Conservation (phyloP, 768 basidiomycete species). For the Candolleomyces eurysporus region DNA sequence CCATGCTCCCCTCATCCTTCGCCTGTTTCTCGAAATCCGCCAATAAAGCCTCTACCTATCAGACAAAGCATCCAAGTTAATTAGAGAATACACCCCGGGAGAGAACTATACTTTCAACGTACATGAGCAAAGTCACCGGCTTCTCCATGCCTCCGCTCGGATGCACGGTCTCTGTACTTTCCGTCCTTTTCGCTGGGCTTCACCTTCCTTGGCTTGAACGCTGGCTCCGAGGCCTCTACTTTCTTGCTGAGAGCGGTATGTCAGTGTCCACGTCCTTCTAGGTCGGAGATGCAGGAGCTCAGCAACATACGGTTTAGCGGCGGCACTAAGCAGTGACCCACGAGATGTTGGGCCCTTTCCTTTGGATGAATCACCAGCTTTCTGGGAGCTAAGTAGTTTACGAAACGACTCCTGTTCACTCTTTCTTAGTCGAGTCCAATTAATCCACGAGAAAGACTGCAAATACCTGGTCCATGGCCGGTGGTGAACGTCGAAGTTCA, state of each 20-base stretch:
- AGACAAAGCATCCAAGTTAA: neutral
- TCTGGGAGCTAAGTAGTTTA: slow-evolving; percentile 31
- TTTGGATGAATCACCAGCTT: neutral
- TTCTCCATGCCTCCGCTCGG: slow-evolving; percentile 64
- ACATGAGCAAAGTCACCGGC: slow-evolving; percentile 77
- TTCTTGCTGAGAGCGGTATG: slow-evolving; percentile 37
- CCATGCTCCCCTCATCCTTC: slow-evolving; percentile 54
- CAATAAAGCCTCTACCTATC: slow-evolving; percentile 73
- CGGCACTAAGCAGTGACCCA: slow-evolving; percentile 28
- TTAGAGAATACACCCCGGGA: neutral
- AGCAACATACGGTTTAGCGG: slow-evolving; percentile 28
- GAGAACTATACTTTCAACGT: slow-evolving; percentile 8
- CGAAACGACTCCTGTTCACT: slow-evolving; percentile 57
- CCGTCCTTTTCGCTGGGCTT: slow-evolving; percentile 39
- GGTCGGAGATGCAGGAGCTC: neutral
- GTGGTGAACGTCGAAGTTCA: neutral
- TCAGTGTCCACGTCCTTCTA: neutral
- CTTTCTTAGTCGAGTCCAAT: neutral
- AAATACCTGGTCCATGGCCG: slow-evolving; percentile 34
- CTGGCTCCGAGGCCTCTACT: slow-evolving; percentile 51
- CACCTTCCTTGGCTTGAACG: slow-evolving; percentile 81
- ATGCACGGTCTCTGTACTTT: slow-evolving; percentile 73
- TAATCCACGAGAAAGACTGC: neutral
- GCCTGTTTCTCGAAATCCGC: slow-evolving; percentile 77
- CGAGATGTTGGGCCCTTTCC: slow-evolving; percentile 17